These are phyloP conservation scores for Fusarium musae DNA, from an alignment of 2,329 filamentous ascomycete genomes.

Conservation along the genomic window DNA sequence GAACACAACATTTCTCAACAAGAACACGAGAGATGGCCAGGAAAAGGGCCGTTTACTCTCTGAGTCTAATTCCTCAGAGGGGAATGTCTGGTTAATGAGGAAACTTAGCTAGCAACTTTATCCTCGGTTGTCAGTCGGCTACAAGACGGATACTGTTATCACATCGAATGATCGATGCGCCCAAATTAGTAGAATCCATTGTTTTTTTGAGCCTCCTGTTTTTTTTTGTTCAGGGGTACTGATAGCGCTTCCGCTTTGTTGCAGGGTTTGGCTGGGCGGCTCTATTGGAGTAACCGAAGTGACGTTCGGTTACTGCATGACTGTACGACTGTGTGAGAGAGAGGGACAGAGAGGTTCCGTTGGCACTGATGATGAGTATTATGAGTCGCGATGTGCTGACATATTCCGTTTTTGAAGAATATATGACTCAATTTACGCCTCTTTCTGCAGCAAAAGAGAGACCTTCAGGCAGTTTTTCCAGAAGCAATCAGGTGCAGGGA, in stretches of 20 bases:
- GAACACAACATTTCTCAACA: neutral
- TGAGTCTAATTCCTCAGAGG: neutral
- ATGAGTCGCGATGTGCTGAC: neutral
- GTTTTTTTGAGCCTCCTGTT: conserved; percentile 13
- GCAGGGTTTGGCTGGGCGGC: conserved; percentile 27
- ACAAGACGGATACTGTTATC: conserved; percentile 18
- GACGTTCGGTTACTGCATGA: neutral
- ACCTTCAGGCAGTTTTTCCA: conserved; percentile 9
- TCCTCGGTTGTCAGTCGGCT: conserved; percentile 42
- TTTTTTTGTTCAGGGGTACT: conserved; percentile 15
- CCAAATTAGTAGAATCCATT: conserved; percentile 1
- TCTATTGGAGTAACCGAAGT: conserved; percentile 12
- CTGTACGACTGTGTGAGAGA: neutral
- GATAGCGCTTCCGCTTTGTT: conserved; percentile 15
- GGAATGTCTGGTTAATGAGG: conserved; percentile 20
- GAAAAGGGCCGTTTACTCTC: conserved; percentile 16
- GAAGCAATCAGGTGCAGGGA: conserved; percentile 13
- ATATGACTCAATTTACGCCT: conserved; percentile 4
- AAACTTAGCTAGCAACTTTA: conserved; percentile 28
- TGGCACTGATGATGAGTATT: neutral
- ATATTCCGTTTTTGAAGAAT: neutral
- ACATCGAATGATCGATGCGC: conserved; percentile 14
- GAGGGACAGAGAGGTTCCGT: no score
- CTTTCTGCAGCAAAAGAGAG: neutral
- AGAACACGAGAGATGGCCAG: conserved; percentile 3